Conservation (phyloP, 2,329 filamentous ascomycete species). For the Trichophyton equinum region DNA sequence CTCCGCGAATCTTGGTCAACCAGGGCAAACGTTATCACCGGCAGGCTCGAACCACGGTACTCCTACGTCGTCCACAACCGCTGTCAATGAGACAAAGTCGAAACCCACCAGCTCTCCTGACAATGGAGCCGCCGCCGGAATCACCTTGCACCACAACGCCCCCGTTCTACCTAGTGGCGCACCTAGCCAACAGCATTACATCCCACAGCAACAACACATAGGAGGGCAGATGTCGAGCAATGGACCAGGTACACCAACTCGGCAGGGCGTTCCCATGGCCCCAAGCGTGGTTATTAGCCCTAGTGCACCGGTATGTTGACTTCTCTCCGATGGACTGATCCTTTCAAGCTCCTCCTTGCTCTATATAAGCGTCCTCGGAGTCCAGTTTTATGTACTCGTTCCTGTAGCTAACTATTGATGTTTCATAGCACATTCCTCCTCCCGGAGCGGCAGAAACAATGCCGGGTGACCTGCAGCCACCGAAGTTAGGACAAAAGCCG, state of each 20-base stretch:
- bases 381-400: neutral
- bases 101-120: conserved; percentile 48
- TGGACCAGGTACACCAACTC: conserved; percentile 49
- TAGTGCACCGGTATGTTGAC: conserved; percentile 67
- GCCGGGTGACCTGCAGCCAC: conserved; percentile 90
- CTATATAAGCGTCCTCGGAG: neutral
- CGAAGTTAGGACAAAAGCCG: conserved; percentile 82
- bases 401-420: neutral
- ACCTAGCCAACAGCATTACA: conserved; percentile 27
- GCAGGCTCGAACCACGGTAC: conserved; percentile 54
- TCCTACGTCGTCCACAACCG: conserved; percentile 78
- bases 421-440: conserved; percentile 66
- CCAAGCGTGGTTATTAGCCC: conserved; percentile 92
- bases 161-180: conserved; percentile 21
- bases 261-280: conserved; percentile 49
- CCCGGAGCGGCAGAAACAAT: conserved; percentile 93
- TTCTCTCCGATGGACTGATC: neutral
- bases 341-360: neutral
- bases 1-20: conserved; percentile 18
- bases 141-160: conserved; percentile 17
- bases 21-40: conserved; percentile 41
- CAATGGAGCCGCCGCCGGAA: conserved; percentile 21
- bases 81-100: conserved; percentile 71
- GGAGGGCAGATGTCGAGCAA: conserved; percentile 31
- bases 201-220: conserved; percentile 23